Base-by-base conservation (phyloP, 2,329 filamentous ascomycete species). In the Chrysoporthe puriensis region DNA sequence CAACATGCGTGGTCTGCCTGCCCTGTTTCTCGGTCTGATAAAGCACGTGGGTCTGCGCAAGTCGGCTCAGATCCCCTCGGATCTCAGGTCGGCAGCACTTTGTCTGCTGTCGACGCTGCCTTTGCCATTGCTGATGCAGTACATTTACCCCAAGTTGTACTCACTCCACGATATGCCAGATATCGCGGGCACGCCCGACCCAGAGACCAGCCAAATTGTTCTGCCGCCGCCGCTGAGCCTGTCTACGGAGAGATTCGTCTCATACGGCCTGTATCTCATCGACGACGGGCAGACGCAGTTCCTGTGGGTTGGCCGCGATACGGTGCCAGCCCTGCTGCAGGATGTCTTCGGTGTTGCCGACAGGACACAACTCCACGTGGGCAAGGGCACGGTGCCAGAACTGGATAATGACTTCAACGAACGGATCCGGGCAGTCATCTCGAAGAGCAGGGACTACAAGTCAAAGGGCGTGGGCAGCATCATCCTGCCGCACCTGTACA, bases 241-340 rank as follows among this genome's bases (percentile, higher is more conserved):
- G 67, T 94, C 93, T 3, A 97, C 94, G 1, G 93, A 95, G 78
- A 88, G 91, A 59, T 87, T 99, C 62, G 92, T 93, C 3, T 88
- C 94, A 0, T 97, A 96, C 76, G 96, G 96, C 40, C 83, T 99
- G 21, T 99, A 99, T 79, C 86, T 99, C 67, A 96, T 99, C 74
- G 96, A 99, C 74, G 96, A 99, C 75, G 94, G 94, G 2, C 95
- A 97, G 79, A 97, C 93, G 6, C 96, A 99, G 78, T 99, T 99
- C 85, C 81, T 99, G 60, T 99, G 96, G 96, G 86, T 98, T 26
- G 96, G 96, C 16, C 90, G 94, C 46, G 95, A 99, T 73, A 91
- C 95, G 1, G 93, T 99, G 40, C 93, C 94, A 1, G 93, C 97
- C 76, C 86, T 99, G 43, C 84, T 98, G 52, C 80, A 86, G 63